A percentile compares a stretch with the other conserved stretches of the same genome.
Evolutionary conservation across 257 asterid genomes (phyloP).

Genomic region (Nicotiana sylvestris): DNA sequence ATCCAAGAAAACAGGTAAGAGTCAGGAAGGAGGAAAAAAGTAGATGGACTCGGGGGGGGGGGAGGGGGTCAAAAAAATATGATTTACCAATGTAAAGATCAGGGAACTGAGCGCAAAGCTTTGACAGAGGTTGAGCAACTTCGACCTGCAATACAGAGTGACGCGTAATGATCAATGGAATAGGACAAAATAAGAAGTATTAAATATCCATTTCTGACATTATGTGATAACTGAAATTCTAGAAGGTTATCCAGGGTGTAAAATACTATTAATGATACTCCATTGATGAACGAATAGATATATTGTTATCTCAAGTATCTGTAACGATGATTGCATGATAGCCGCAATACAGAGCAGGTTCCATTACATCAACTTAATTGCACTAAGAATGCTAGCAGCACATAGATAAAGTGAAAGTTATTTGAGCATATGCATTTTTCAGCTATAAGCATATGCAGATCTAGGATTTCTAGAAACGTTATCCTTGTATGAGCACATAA

Average conservation of each 20-base stretch:
- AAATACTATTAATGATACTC: neutral
- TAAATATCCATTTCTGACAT: neutral
- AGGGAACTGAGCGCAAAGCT: slow-evolving; percentile 53
- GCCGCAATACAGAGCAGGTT: neutral
- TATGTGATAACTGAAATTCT: neutral
- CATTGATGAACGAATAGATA: neutral
- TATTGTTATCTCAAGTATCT: neutral
- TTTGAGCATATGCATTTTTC: neutral
- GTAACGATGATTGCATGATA: neutral
- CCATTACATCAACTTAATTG: neutral
- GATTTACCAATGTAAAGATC: slow-evolving; percentile 62
- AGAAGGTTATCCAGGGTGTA: neutral
- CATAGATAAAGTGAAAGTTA: neutral
- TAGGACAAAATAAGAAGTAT: neutral
- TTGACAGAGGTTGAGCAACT: slow-evolving; percentile 66
- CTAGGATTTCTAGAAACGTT: no score
- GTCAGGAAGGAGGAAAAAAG: neutral
- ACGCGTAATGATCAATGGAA: neutral
- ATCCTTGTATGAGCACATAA: no score
- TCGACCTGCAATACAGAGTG: slow-evolving; percentile 48
- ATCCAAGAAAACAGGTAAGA: slow-evolving; percentile 12
- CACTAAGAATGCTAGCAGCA: neutral
- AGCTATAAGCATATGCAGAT: neutral
- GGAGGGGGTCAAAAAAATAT: neutral
- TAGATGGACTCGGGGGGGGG: neutral